phyloP scores from a whole-genome alignment of 345 rosid species.

The Gossypium rotundifolium region DNA sequence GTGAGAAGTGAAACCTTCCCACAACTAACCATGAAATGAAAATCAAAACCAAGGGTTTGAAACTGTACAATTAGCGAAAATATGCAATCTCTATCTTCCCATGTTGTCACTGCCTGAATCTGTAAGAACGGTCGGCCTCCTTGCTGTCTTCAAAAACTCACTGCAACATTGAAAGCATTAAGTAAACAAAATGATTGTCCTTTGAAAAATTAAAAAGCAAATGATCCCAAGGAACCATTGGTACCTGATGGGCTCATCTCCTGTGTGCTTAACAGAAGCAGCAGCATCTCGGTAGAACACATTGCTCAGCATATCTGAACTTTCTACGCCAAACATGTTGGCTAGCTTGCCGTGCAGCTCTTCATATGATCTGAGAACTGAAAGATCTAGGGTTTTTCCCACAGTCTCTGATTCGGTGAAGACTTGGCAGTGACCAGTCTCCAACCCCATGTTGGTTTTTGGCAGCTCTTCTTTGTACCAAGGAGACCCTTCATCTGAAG shows the following conservation, averaged over 20 bases:
- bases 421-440: constrained; percentile 78
- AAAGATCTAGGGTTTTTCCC: constrained; percentile 75
- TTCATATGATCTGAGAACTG: constrained; percentile 68
- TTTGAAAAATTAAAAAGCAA: background rate
- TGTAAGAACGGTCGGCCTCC: constrained; percentile 62
- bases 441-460: constrained; percentile 36
- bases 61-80: constrained; percentile 32
- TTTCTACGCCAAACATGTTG: constrained; percentile 61
- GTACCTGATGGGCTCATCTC: constrained; percentile 82
- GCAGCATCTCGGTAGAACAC: constrained; percentile 62
- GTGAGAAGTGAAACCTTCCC: constrained; percentile 16
- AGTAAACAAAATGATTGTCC: background rate
- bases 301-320: constrained; percentile 58
- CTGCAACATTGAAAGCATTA: constrained; percentile 34
- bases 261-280: constrained; percentile 58
- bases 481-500: constrained; percentile 63
- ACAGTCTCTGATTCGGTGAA: constrained; percentile 83
- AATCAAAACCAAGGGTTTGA: constrained; percentile 2
- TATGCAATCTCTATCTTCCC: constrained; percentile 32
- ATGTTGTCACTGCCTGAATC: constrained; percentile 56
- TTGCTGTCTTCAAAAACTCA: constrained; percentile 75
- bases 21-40: constrained; percentile 14
- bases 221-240: constrained; percentile 17
- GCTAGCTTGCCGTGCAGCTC: constrained; percentile 63
- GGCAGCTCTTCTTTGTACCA: constrained; percentile 37